Conservation (phyloP, 805 yeast species). For the Helenozyma rhizophorensis region DNA sequence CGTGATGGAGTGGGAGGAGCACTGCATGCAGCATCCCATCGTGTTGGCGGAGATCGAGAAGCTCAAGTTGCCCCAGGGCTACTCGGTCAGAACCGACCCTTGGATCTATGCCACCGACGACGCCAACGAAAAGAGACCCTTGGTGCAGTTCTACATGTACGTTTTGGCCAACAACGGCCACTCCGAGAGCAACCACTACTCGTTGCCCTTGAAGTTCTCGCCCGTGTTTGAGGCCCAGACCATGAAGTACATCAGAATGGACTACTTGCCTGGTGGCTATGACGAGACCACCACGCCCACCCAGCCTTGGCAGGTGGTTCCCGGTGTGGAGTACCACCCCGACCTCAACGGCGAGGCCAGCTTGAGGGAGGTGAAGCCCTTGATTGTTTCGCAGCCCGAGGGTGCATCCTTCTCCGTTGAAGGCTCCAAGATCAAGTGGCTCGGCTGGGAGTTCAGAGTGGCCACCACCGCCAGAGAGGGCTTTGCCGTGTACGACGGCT, state of each 20-base stretch:
- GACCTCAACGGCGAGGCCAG: slow-evolving; percentile 53
- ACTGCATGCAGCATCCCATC: slow-evolving; percentile 49
- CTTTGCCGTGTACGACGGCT: slow-evolving; percentile 65
- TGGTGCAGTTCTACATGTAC: slow-evolving; percentile 73
- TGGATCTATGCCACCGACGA: slow-evolving; percentile 87
- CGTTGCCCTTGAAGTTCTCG: slow-evolving; percentile 67
- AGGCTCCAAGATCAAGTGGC: slow-evolving; percentile 68
- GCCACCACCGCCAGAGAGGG: slow-evolving; percentile 75
- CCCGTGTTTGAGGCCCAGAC: slow-evolving; percentile 67
- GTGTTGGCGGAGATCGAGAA: slow-evolving; percentile 64
- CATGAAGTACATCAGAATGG: slow-evolving; percentile 63
- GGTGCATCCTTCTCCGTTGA: slow-evolving; percentile 66
- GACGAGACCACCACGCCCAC: slow-evolving; percentile 60
- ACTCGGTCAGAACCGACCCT: slow-evolving; percentile 61
- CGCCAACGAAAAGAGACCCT: slow-evolving; percentile 52
- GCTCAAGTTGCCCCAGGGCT: slow-evolving; percentile 56
- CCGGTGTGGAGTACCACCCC: slow-evolving; percentile 69
- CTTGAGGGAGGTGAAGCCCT: slow-evolving; percentile 61
- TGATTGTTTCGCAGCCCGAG: slow-evolving; percentile 68
- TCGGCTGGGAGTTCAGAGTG: slow-evolving; percentile 78
- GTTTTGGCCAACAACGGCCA: slow-evolving; percentile 59
- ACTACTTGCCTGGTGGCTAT: slow-evolving; percentile 66
- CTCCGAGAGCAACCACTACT: slow-evolving; percentile 70
- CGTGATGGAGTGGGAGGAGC: slow-evolving; percentile 48
- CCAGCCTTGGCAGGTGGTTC: slow-evolving; percentile 55